Evolutionary conservation across 2,329 filamentous ascomycete genomes (phyloP), one percentile per base, ranked within the genome.

Genomic region (Colletotrichum filicis): DNA sequence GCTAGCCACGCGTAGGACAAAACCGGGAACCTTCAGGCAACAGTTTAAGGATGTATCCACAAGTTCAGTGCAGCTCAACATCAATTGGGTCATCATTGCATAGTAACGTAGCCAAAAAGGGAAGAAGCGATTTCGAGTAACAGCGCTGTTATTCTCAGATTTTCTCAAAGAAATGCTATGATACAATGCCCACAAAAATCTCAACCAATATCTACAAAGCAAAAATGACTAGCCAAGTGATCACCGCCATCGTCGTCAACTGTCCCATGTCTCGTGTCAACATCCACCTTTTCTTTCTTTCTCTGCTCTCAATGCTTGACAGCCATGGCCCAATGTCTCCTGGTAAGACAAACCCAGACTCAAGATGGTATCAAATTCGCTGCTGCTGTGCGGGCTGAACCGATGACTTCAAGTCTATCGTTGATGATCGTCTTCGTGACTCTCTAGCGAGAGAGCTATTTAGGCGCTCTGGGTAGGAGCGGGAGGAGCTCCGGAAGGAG

Each of bases 101-200:
- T 8, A 8, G 22, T 6, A 4, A 2, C 2, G 22, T 6, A 22
- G 5, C n/a, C 30, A 5, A 6, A 22, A 49, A 46, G 22, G 8
- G 8, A 1, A 26, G 30, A 11, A n/a, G 5, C 11, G 4, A 22
- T 11, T 60, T 53, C 37, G 30, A 66, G 61, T 66, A 59, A 70
- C 61, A 66, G 37, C 37, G 28, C 61, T 70, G 61, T 70, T 53
- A 66, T 70, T 58, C 67, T 66, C 67, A 37, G 67, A n/a, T 64
- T 70, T 55, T 58, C 16, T 37, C n/a, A 59, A 59, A n/a, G 4
- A 58, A 57, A 64, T 64, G 52, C 28, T 64, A 46, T 60, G 24
- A 53, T 59, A 59, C 61, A 59, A 66, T 58, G 53, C 55, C n/a
- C 16, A 37, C 4, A 59, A 30, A 30, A 59, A 59, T 37, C 56